Evolutionary conservation across 257 asterid genomes (phyloP), one percentile per base, ranked within the genome.

Genomic region (Ligustrum vulgare): DNA sequence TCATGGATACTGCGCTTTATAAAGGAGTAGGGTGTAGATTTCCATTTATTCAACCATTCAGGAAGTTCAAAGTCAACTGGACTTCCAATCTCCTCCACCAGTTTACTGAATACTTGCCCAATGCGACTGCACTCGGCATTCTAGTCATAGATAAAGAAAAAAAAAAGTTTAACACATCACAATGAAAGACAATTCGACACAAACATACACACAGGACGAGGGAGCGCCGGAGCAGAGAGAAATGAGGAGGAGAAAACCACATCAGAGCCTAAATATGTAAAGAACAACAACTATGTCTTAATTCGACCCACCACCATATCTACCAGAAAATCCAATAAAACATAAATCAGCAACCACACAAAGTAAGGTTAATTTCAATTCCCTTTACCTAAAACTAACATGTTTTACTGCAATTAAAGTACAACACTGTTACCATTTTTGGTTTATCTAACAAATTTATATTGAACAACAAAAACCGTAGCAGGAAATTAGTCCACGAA

Each of bases 1-100:
- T 63, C n/a, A 72, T 75, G 96, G 98, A 94, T 94, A 94, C 99
- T 94, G 81, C 97, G 97, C 84, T 82, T 91, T 83, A 94, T 94
- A 72, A 35, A 79, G 73, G 87, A 85, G 90, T 79, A 94, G 25
- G 97, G 73, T 15, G 89, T 74, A 9, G 88, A 80, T 72, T 86
- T 91, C 92, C 89, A 82, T 78, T 85, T 87, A 73, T 81, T 86
- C 68, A 85, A 82, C 83, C 93, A 86, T 76, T 91, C 91, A 20
- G 99, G 98, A 79, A 94, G 98, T 72, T 91, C 93, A 89, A 94
- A 94, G 80, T 92, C 98, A 66, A 87, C 89, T 36, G 88, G 91
- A 69, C 83, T 87, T 82, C 96, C 91, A 80, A 92, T 87, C 80
- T 86, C 89, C 76, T 76, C 83, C 80, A 67, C 83, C 86, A 91